A percentile compares a stretch with the other conserved stretches of the same genome.
Conservation (phyloP, 2,329 filamentous ascomycete species). For the Apiospora rasikravindrae region DNA sequence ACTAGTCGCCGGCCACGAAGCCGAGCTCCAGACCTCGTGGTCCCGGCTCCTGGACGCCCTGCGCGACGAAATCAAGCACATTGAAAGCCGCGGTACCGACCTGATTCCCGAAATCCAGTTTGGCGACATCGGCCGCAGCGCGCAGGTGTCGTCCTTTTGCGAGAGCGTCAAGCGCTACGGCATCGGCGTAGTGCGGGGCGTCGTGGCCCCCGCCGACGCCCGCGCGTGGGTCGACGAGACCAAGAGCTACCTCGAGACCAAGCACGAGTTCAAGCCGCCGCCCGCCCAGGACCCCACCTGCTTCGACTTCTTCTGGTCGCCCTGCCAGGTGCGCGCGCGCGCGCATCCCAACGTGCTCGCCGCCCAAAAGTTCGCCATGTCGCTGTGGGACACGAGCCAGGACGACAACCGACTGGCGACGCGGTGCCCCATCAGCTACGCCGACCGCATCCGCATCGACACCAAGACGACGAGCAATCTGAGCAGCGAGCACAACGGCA, state of each 20-base stretch:
- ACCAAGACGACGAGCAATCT: conserved; percentile 51
- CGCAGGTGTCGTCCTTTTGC: conserved; percentile 59
- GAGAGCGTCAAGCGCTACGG: conserved; percentile 65
- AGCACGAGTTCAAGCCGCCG: conserved; percentile 57
- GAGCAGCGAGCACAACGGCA: conserved; percentile 36
- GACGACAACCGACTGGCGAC: conserved; percentile 61
- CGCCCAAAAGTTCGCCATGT: conserved; percentile 70
- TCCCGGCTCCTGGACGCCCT: conserved; percentile 57
- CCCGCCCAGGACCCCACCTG: conserved; percentile 69
- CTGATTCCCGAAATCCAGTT: conserved; percentile 64
- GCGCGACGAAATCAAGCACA: conserved; percentile 56
- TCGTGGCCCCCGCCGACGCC: conserved; percentile 62
- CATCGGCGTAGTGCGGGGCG: conserved; percentile 68
- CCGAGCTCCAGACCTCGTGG: conserved; percentile 60
- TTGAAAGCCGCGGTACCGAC: conserved; percentile 54
- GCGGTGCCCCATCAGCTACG: conserved; percentile 68
- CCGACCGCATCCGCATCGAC: conserved; percentile 71
- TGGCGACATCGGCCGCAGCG: conserved; percentile 51
- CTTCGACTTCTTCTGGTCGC: conserved; percentile 77
- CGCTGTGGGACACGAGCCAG: conserved; percentile 64
- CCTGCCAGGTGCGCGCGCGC: conserved; percentile 70
- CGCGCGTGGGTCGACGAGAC: conserved; percentile 64
- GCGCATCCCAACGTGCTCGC: conserved; percentile 67
- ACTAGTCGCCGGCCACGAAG: conserved; percentile 60
- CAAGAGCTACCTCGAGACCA: conserved; percentile 61